These are phyloP conservation scores for Sonneratia alba DNA, from an alignment of 345 rosid genomes.

Conservation along the genomic window DNA sequence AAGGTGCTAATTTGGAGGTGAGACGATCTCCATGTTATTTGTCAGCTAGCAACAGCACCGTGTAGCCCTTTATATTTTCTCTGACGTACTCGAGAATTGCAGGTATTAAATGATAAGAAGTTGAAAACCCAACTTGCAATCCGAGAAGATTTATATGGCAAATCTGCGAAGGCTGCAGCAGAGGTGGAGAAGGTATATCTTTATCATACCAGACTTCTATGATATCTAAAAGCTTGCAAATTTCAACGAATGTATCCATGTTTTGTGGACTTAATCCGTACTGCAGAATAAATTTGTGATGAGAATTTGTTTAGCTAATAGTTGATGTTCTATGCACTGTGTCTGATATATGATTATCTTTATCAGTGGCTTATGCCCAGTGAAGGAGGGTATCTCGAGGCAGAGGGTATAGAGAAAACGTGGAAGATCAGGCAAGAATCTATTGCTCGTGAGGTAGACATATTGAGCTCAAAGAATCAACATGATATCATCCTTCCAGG, in stretches of 20 bases:
- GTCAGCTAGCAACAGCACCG: no score
- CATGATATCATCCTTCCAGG: constrained; percentile 86
- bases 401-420: constrained; percentile 83
- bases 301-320: neutral
- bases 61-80: no score
- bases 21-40: neutral
- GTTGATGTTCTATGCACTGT: neutral
- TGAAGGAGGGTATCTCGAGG: constrained; percentile 72
- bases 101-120: constrained; percentile 60
- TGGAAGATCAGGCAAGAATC: constrained; percentile 65
- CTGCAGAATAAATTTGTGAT: neutral
- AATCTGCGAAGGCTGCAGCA: constrained; percentile 73
- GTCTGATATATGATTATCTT: constrained; percentile 10
- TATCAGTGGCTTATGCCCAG: constrained; percentile 82
- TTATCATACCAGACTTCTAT: neutral
- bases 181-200: constrained; percentile 63
- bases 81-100: neutral
- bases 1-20: constrained; percentile 63
- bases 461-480: constrained; percentile 55
- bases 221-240: neutral
- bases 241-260: neutral
- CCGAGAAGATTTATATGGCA: constrained; percentile 55
- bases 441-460: constrained; percentile 50
- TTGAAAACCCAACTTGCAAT: constrained; percentile 58
- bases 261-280: neutral